A percentile compares a stretch with the other conserved stretches of the same genome.
Conservation (phyloP, 805 yeast species). For the Kazachstania bromeliacearum region DNA sequence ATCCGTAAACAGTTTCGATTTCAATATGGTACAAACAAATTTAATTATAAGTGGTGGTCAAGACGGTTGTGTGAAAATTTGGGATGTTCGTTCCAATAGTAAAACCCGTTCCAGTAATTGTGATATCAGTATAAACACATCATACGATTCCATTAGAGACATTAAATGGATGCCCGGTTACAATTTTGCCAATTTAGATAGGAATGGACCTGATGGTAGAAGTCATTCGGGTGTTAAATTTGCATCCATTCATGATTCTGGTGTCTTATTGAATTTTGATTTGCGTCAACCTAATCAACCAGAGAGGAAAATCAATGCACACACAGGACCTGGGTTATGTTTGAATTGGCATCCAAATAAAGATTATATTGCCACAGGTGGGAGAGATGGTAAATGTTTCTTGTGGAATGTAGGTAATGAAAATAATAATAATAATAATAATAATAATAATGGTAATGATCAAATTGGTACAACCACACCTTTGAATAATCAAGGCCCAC, state of each 20-base stretch:
- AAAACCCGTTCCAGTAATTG: conserved; percentile 16
- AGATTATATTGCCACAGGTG: conserved; percentile 83
- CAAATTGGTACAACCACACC: no score
- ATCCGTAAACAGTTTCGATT: conserved; percentile 30
- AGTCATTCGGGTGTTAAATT: conserved; percentile 36
- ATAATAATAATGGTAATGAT: neutral
- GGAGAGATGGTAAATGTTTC: conserved; percentile 59
- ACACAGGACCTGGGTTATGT: conserved; percentile 82
- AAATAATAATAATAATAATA: neutral
- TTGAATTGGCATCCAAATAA: conserved; percentile 80
- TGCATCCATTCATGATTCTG: conserved; percentile 81
- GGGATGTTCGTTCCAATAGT: conserved; percentile 54
- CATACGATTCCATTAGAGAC: conserved; percentile 62
- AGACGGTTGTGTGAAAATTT: conserved; percentile 66
- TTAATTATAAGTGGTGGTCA: conserved; percentile 58
- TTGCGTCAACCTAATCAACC: conserved; percentile 51
- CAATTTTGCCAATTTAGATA: conserved; percentile 18
- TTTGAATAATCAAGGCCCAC: neutral
- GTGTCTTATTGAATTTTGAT: conserved; percentile 82
- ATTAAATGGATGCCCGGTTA: conserved; percentile 40
- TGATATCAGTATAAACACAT: conserved; percentile 34
- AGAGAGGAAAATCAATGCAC: conserved; percentile 77
- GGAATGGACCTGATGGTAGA: conserved; percentile 17
- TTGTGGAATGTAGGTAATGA: conserved; percentile 29
- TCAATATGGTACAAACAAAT: conserved; percentile 30